A percentile compares a stretch with the other conserved stretches of the same genome.
These are phyloP conservation scores for Tulasnella calospora DNA, from an alignment of 768 basidiomycete genomes.

Conservation along the genomic window DNA sequence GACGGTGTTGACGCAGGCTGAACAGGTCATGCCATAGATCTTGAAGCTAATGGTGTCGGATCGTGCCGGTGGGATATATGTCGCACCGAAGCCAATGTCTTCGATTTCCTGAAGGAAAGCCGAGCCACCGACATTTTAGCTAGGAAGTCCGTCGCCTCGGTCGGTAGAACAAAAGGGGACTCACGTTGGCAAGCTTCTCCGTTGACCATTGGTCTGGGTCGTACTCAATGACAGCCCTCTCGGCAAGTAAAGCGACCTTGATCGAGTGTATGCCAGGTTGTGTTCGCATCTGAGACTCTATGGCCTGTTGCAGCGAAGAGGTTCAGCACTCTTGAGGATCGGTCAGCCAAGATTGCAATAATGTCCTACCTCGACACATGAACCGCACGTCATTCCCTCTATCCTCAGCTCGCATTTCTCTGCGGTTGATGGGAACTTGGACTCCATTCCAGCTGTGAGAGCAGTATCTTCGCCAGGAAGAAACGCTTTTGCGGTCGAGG, in stretches of 20 bases:
- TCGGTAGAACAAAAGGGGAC: slow-evolving; percentile 33
- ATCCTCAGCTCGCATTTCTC: slow-evolving; percentile 71
- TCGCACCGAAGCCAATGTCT: slow-evolving; percentile 88
- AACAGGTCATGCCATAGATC: slow-evolving; percentile 89
- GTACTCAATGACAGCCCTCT: slow-evolving; percentile 87
- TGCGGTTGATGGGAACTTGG: not conserved
- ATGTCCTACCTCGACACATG: slow-evolving; percentile 75
- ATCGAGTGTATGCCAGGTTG: slow-evolving; percentile 87
- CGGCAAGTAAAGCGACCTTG: slow-evolving; percentile 95
- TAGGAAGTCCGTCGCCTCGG: not conserved
- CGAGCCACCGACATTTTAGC: slow-evolving; percentile 12
- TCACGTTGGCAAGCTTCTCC: slow-evolving; percentile 70
- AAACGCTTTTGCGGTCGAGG: slow-evolving; percentile 8
- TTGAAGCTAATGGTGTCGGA: slow-evolving; percentile 68
- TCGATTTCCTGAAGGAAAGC: slow-evolving; percentile 68
- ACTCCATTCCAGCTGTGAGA: slow-evolving; percentile 3
- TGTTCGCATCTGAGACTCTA: slow-evolving; percentile 73
- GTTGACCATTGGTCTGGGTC: slow-evolving; percentile 75
- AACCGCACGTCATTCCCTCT: slow-evolving; percentile 86
- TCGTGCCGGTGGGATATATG: slow-evolving; percentile 59
- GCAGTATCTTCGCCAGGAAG: slow-evolving; percentile 17
- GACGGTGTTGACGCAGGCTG: slow-evolving; percentile 71
- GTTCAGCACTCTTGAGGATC: not conserved
- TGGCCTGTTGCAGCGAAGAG: slow-evolving; percentile 47
- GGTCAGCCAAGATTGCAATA: slow-evolving; percentile 15